Evolutionary conservation across 129 eudicot genomes (phyloP).

Genomic region (Flaveria brownii): DNA sequence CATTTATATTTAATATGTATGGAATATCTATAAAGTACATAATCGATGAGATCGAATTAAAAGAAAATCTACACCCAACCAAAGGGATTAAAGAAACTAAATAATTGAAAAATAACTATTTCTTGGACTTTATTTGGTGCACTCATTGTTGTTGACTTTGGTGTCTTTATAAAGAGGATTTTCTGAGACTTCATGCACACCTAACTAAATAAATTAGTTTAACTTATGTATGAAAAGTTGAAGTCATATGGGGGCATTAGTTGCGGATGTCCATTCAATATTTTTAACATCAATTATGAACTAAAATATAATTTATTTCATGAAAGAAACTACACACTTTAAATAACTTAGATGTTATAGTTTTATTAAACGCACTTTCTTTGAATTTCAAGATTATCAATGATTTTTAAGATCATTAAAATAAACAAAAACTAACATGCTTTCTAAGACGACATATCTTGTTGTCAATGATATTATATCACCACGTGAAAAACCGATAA

Average conservation of each 20-base stretch:
- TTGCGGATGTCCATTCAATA: neutral
- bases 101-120: neutral
- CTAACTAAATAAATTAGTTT: neutral
- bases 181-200: neutral
- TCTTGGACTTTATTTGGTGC: conserved; percentile 11
- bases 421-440: no score
- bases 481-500: no score
- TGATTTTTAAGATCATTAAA: neutral
- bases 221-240: neutral
- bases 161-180: conserved; percentile 11
- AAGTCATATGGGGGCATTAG: neutral
- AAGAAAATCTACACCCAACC: neutral
- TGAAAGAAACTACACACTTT: neutral
- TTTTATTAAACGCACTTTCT: neutral
- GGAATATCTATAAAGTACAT: neutral
- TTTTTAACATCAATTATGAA: no score
- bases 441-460: neutral
- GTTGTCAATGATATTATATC: neutral
- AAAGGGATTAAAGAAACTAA: neutral
- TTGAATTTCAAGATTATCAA: neutral
- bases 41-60: neutral
- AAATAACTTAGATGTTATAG: neutral
- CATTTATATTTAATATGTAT: neutral
- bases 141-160: conserved; percentile 29
- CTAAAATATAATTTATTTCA: neutral